These are phyloP conservation scores for Lolium multiflorum DNA, from an alignment of 176 grass and related monocot species.

Conservation along the genomic window DNA sequence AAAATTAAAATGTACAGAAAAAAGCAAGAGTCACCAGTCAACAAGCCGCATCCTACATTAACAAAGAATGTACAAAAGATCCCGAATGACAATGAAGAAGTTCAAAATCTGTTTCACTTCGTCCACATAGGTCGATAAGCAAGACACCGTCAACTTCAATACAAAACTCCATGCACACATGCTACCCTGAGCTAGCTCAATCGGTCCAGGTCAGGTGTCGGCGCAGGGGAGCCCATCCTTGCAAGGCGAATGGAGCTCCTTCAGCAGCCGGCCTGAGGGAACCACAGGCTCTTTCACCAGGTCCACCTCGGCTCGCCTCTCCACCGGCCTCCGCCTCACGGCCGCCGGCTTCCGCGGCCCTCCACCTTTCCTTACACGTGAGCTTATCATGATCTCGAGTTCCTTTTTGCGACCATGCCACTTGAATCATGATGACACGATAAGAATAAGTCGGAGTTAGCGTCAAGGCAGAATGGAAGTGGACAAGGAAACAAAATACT, in stretches of 20 bases:
- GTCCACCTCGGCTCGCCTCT: slow-evolving; percentile 18
- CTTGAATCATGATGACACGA: slow-evolving; percentile 17
- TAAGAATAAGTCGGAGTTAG: slow-evolving; percentile 9
- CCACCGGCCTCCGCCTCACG: not conserved
- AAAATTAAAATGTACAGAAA: too few relatives aligned
- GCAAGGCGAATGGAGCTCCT: slow-evolving; percentile 29
- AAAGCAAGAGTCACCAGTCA: not conserved
- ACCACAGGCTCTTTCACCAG: not conserved
- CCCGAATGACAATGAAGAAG: not conserved
- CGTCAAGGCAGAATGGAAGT: not conserved
- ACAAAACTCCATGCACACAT: too few relatives aligned
- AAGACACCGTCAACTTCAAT: not conserved
- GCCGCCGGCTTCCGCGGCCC: not conserved
- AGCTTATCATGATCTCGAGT: slow-evolving; percentile 46
- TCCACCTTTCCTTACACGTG: slow-evolving; percentile 9
- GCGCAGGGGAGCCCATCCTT: not conserved
- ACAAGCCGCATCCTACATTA: not conserved
- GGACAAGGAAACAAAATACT: not conserved
- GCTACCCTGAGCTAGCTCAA: not conserved
- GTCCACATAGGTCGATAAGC: too few relatives aligned
- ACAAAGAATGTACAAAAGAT: not conserved
- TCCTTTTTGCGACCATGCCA: slow-evolving; percentile 56
- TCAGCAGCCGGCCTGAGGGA: not conserved
- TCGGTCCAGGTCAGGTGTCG: slow-evolving; percentile 2
- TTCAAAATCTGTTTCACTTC: not conserved